Evolutionary conservation across 2,329 filamentous ascomycete genomes (phyloP).

Genomic region (Penicillium frequentans): DNA sequence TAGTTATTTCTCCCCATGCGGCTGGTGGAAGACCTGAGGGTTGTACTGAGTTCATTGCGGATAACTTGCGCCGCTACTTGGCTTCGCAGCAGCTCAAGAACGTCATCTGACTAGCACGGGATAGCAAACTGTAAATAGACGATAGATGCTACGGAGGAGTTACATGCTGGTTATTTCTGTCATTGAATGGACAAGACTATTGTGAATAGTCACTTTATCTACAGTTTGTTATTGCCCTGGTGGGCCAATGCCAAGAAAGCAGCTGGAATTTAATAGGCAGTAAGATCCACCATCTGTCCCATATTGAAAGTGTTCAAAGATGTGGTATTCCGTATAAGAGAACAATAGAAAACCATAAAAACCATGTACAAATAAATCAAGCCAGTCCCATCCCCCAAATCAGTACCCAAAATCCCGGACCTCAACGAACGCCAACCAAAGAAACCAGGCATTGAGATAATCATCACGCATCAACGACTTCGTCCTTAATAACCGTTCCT

Average conservation of each 20-base stretch:
- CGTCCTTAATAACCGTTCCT: conserved; percentile 34
- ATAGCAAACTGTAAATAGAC: conserved; percentile 4
- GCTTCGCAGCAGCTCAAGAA: conserved; percentile 63
- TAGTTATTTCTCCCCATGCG: conserved; percentile 23
- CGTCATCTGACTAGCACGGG: conserved; percentile 35
- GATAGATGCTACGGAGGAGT: neutral
- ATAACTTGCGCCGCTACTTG: conserved; percentile 61
- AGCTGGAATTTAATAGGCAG: too few relatives aligned
- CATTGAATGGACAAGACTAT: neutral
- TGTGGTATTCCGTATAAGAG: neutral
- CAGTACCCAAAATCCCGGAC: conserved; percentile 1
- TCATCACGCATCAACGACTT: conserved; percentile 30
- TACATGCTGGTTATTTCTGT: neutral
- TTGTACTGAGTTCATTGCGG: conserved; percentile 59
- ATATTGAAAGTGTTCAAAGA: neutral
- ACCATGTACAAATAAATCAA: conserved; percentile 14
- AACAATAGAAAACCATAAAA: neutral
- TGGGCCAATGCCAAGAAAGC: too few relatives aligned
- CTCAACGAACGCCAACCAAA: conserved; percentile 16
- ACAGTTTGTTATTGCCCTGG: too few relatives aligned
- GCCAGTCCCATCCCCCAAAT: neutral
- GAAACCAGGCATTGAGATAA: conserved; percentile 7
- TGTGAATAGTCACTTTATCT: too few relatives aligned
- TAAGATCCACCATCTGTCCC: too few relatives aligned
- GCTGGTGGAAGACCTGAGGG: conserved; percentile 55